Conservation (phyloP, 2,329 filamentous ascomycete genomes). For the Aphanoascus verrucosus region DNA sequence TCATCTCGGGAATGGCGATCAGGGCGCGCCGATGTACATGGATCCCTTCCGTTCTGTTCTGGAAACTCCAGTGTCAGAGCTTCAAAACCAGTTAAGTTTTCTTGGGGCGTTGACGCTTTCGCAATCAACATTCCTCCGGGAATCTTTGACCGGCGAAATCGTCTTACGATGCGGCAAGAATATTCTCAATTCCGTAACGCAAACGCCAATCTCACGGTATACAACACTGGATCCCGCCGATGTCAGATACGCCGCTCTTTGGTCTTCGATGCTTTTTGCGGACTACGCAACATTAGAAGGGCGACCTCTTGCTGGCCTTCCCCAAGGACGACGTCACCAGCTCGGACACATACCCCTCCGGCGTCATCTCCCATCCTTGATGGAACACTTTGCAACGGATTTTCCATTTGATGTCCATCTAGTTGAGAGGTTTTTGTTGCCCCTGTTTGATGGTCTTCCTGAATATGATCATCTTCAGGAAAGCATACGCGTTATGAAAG, state of each 20-base stretch:
- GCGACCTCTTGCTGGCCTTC: not conserved
- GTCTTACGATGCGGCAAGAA: conserved; percentile 69
- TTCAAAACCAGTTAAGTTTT: conserved; percentile 51
- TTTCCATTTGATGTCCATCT: conserved; percentile 63
- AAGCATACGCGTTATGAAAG: conserved; percentile 46
- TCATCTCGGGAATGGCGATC: conserved; percentile 16
- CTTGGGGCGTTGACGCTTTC: conserved; percentile 35
- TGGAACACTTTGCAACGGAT: conserved; percentile 52
- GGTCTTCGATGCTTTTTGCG: conserved; percentile 53
- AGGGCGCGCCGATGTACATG: conserved; percentile 58
- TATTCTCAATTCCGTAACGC: conserved; percentile 61
- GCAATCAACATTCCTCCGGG: conserved; percentile 47
- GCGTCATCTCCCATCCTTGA: conserved; percentile 53
- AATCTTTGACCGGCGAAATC: conserved; percentile 56
- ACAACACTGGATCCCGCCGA: conserved; percentile 45
- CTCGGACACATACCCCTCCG: conserved; percentile 43
- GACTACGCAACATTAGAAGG: conserved; percentile 21
- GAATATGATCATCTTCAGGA: conserved; percentile 47
- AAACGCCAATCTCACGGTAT: conserved; percentile 32
- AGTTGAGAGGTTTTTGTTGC: conserved; percentile 56
- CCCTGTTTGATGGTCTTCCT: conserved; percentile 44
- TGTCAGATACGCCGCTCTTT: conserved; percentile 62
- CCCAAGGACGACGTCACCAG: conserved; percentile 22
- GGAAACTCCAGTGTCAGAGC: conserved; percentile 52
- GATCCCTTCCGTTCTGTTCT: conserved; percentile 64